A percentile compares a stretch with the other conserved stretches of the same genome.
phyloP scores from a whole-genome alignment of 805 yeast genomes.

The Kurtzmaniella cleridarum region DNA sequence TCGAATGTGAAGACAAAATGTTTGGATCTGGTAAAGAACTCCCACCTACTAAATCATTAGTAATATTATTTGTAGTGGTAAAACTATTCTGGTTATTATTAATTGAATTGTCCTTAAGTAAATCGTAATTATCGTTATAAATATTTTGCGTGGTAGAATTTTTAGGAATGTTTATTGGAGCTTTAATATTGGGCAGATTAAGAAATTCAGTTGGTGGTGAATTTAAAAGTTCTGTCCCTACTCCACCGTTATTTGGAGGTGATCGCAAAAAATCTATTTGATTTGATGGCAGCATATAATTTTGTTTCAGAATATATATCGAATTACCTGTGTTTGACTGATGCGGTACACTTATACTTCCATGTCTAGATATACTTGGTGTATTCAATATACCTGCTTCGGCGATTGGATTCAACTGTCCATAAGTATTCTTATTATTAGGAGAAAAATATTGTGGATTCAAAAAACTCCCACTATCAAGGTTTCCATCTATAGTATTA shows the following conservation, averaged over 20 bases:
- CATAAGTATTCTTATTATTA: constrained; percentile 20
- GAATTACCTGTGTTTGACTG: constrained; percentile 9
- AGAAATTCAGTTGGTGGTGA: constrained; percentile 28
- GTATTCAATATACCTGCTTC: constrained; percentile 20
- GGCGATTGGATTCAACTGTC: constrained; percentile 27
- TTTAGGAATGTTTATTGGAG: constrained; percentile 16
- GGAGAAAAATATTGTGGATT: constrained; percentile 41
- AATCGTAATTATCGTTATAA: constrained; percentile 29
- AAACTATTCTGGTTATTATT: neutral
- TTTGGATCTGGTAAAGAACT: neutral
- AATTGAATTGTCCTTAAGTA: constrained; percentile 15
- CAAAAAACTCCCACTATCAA: constrained; percentile 14
- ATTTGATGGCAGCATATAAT: constrained; percentile 9
- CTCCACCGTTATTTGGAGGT: constrained; percentile 20
- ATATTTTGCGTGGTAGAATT: constrained; percentile 19
- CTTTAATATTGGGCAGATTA: constrained; percentile 1
- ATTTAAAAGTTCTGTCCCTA: constrained; percentile 19
- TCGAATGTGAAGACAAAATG: neutral
- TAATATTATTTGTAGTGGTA: neutral
- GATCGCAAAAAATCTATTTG: constrained; percentile 29
- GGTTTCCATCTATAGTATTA: constrained; percentile 8
- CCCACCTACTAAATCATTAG: too few relatives aligned
- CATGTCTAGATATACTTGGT: constrained; percentile 25
- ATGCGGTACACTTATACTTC: constrained; percentile 26
- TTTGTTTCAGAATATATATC: too few relatives aligned